These are phyloP conservation scores for Chaetoscypha palmicola DNA, from an alignment of 2,329 filamentous ascomycete species.

Conservation along the genomic window DNA sequence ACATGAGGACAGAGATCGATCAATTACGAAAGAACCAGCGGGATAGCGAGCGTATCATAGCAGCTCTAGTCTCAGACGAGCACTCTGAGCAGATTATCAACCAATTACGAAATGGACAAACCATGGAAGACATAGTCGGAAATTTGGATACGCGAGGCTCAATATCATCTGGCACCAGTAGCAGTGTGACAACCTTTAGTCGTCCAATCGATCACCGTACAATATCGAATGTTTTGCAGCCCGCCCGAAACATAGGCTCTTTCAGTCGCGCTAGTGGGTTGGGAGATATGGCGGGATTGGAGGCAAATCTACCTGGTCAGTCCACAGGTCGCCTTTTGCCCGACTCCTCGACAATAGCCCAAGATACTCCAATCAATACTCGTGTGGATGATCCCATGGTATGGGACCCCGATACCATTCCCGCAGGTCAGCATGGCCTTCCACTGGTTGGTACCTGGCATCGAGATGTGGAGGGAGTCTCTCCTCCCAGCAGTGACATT, in stretches of 20 bases:
- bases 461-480: slow-evolving; percentile 5
- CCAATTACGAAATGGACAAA: slow-evolving; percentile 46
- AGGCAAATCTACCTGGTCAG: slow-evolving; percentile 10
- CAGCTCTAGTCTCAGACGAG: slow-evolving; percentile 39
- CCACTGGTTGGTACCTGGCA: slow-evolving; percentile 37
- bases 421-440: slow-evolving; percentile 32
- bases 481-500: slow-evolving; percentile 11
- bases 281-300: slow-evolving; percentile 29
- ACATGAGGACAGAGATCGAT: slow-evolving; percentile 53
- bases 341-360: not conserved
- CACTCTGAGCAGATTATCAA: slow-evolving; percentile 41
- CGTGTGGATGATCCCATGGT: slow-evolving; percentile 21
- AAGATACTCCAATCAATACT: not conserved
- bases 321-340: not conserved
- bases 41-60: slow-evolving; percentile 48
- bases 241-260: slow-evolving; percentile 38
- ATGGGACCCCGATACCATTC: slow-evolving; percentile 21
- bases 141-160: slow-evolving; percentile 36
- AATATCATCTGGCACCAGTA: slow-evolving; percentile 25
- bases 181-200: slow-evolving; percentile 17
- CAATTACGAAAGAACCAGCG: slow-evolving; percentile 46
- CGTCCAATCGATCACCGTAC: slow-evolving; percentile 33
- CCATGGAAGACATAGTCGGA: slow-evolving; percentile 48
- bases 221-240: slow-evolving; percentile 19
- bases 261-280: slow-evolving; percentile 38